Conservation (phyloP, 768 basidiomycete species). For the Brasilioporus rufonigricans region DNA sequence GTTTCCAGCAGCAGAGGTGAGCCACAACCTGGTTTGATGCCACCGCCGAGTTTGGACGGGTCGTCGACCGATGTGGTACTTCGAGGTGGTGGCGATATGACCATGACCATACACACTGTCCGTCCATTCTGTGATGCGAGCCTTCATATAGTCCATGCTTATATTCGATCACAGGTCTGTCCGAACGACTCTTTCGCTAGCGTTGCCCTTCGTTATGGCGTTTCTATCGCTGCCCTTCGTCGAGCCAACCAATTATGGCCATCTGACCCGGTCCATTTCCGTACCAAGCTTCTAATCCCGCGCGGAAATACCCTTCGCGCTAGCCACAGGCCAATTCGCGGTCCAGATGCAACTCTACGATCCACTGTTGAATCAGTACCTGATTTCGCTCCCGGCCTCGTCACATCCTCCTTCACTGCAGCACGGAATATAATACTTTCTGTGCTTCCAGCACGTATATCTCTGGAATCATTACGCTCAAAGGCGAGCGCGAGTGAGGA, state of each 20-base stretch:
- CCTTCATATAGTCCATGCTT: neutral
- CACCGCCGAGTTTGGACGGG: neutral
- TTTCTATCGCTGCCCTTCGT: conserved; percentile 78
- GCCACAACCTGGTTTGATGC: conserved; percentile 5
- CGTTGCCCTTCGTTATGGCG: conserved; percentile 86
- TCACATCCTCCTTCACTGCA: conserved; percentile 18
- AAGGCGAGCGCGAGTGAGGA: conserved; percentile 27
- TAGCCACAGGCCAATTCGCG: conserved; percentile 2
- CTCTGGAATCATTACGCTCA: conserved; percentile 31
- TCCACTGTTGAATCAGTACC: conserved; percentile 1
- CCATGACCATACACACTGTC: conserved; percentile 16
- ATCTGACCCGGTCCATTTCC: conserved; percentile 87
- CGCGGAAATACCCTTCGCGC: conserved; percentile 7
- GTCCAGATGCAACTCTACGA: neutral
- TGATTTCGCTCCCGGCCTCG: conserved; percentile 2
- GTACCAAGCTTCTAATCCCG: conserved; percentile 80
- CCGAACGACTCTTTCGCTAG: conserved; percentile 80
- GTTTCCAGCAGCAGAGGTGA: neutral
- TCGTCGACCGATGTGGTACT: neutral
- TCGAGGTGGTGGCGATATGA: neutral
- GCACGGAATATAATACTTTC: conserved; percentile 25
- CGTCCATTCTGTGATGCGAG: conserved; percentile 1
- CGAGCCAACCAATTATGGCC: conserved; percentile 92
- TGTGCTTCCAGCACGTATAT: conserved; percentile 27
- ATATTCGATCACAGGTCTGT: conserved; percentile 47